Evolutionary conservation across 768 basidiomycete species (phyloP), one percentile per base, ranked within the genome.

Genomic region (Pisolithus tinctorius): DNA sequence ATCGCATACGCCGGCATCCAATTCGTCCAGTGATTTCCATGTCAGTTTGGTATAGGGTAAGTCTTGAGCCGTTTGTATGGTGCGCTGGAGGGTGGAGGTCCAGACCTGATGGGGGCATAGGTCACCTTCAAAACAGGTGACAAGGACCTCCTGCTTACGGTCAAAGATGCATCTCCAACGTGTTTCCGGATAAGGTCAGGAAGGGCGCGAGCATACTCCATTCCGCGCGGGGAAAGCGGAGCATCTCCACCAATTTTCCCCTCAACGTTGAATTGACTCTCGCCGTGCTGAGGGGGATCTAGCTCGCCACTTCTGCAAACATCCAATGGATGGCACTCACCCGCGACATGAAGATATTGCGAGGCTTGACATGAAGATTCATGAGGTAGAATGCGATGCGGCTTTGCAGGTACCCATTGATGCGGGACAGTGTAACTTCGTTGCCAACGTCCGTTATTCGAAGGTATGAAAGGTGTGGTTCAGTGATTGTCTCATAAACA

Each of bases 201-300:
- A 11, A 99, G 76, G 4, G 93, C 89, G 16, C 71, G 68, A 7
- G 94, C 84, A 67, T 99, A 99, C 58, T 85, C 71, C 73, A 86
- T 75, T 2, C 96, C 96, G 51, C 85, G 81, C 29, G 78, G 74
- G 0, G 94, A 97, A 42, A 99, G 73, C 16, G 82, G 68, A 0
- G 96, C 90, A 64, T 99, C 96, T n/a, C 96, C 96, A 23, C 96
- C 96, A 53, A 99, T 96, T 71, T 93, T 90, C 10, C 95, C 95
- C 58, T 91, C 85, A 4, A 99, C 82, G 61, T 99, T 99, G 70
- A 81, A 97, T 69, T 93, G 89, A 61, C 93, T 96, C 69, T 99
- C 96, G 11, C 96, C 96, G 61, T 99, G 96, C 94, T 97, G 64
- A 23, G 47, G 7, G 43, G 49, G 38, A n/a, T 50, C 30, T 47